phyloP scores from a whole-genome alignment of 345 rosid species.

The thale cress (Arabidopsis thaliana) region TAIR10.1 NC_003076.8:24750501-24751000 shows the following conservation, averaged over 20 bases:
- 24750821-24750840: conserved; percentile 63
- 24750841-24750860: conserved; percentile 52
- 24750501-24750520: conserved; percentile 31
- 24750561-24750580: conserved; percentile 96
- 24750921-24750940: conserved; percentile 75
- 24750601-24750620: conserved; percentile 65
- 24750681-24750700: conserved; percentile 90
- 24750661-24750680: conserved; percentile 82
- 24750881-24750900: conserved; percentile 87
- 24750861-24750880: conserved; percentile 57
- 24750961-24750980: conserved; percentile 81
- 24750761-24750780: conserved; percentile 87
- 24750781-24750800: conserved; percentile 76
- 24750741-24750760: conserved; percentile 85
- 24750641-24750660: conserved; percentile 50
- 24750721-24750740: conserved; percentile 84
- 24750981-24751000: conserved; percentile 81
- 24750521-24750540: conserved; percentile 87
- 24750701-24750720: conserved; percentile 80
- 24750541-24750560: conserved; percentile 82
- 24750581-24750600: conserved; percentile 75
- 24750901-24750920: conserved; percentile 94
- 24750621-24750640: conserved; percentile 52
- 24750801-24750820: conserved; percentile 97
- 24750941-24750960: conserved; percentile 81